Base-by-base conservation (phyloP, 169 alveolate genomes). In the Plasmodium yoelii region DNA sequence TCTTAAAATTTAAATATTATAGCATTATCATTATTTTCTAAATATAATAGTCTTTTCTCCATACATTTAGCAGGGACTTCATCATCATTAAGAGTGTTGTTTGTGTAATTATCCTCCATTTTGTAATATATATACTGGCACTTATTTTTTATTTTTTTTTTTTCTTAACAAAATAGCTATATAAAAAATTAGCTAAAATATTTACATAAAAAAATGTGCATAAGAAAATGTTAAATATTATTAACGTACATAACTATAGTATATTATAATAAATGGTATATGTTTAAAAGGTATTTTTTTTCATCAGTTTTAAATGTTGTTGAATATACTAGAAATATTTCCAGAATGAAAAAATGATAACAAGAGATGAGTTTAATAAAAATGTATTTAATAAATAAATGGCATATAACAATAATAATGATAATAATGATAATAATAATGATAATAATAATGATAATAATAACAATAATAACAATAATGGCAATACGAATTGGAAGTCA, bases 21-120 rank as follows among this genome's bases (percentile, higher is more conserved):
- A 61, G 3, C 44, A 46, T 15, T 47, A 44, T 18, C 47, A 15
- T 69, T 13, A 15, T 26, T 49, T 47, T 47, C 13, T 12, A 22
- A 22, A 39, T 56, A 46, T 28, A 26, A n/a, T 24, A 56, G 56
- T 73, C 22, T 26, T 49, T 60, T 82, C 19, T 67, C 56, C 75
- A 69, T 86, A 86, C 91, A 86, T 73, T 86, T 86, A 59, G 91
- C 91, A 34, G 91, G 91, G 46, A 86, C 47, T 69, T 86, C 91
- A 42, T 71, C 87, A 22, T 68, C 60, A 57, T 70, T 86, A 70
- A 86, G 61, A 86, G 57, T 84, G 26, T 15, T 24, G 55, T 46
- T 71, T 69, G 60, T 28, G 10, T 82, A 22, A 65, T 56, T 72
- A 69, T 86, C 87, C 59, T 70, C 87, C 75, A 69, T 84, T 47